Evolutionary conservation across 2,329 filamentous ascomycete species (phyloP).

Genomic region (Aureobasidium lini): DNA sequence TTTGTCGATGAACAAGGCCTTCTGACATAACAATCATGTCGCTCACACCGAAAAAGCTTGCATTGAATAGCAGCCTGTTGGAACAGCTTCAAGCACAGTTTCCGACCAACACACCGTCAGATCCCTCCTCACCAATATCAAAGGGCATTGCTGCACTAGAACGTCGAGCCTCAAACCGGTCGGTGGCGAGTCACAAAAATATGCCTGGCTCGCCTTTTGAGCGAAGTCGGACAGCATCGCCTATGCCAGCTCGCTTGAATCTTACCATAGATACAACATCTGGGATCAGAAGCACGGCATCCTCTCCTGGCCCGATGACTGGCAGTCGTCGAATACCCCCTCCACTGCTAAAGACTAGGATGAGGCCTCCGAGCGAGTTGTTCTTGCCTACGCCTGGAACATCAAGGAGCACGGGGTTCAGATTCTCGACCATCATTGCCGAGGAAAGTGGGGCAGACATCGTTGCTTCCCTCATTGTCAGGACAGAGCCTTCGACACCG

Average conservation of each 20-base stretch:
- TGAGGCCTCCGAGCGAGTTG: constrained; percentile 8
- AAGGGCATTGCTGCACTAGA: constrained; percentile 8
- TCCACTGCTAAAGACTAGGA: neutral
- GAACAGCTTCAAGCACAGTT: constrained; percentile 2
- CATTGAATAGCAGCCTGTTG: neutral
- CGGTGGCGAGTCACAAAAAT: neutral
- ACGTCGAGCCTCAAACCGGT: constrained; percentile 1
- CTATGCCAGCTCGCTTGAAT: neutral
- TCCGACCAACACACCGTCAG: neutral
- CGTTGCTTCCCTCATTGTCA: neutral
- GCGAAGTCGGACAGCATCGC: neutral
- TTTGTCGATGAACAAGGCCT: no score
- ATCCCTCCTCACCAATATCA: constrained; percentile 2
- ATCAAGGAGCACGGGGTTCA: neutral
- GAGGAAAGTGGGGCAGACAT: neutral
- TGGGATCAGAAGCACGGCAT: neutral
- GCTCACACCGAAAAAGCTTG: neutral
- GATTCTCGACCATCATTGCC: neutral
- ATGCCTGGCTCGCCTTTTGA: neutral
- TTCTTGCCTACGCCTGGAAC: constrained; percentile 6
- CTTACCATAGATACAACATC: neutral
- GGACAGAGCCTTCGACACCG: neutral
- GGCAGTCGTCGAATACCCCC: neutral
- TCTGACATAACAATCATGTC: neutral
- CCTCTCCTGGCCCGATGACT: neutral